Base-by-base conservation (phyloP, 768 basidiomycete species). In the Boletus sp. region DNA sequence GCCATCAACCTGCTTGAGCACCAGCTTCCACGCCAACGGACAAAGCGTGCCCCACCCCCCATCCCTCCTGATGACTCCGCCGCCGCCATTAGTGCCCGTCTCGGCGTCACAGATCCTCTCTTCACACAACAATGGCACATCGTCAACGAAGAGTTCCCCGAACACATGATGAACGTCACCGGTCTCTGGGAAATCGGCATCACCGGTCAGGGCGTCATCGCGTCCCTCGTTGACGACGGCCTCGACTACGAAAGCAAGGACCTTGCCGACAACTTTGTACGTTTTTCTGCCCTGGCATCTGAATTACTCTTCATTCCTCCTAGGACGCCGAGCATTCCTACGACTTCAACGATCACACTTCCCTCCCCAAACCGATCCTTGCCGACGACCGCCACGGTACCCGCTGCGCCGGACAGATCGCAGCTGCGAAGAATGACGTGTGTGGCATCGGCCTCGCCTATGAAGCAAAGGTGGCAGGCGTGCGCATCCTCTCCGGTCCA, bases 381-480 rank as follows among this genome's bases (percentile, higher is more conserved):
- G 80, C 78, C 25, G 95, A 98, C 59, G 97, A 99, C 62, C 91
- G 92, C 62, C 97, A 99, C 66, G 97, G 97, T 11, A 99, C 97
- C 0, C 88, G 97, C 2, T 99, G 97, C 69, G 96, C 96, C 1
- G 97, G 97, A 29, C 96, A 99, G 72, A 84, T 99, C 46, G 94
- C 91, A 21, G 97, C 97, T 1, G 84, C 79, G 14, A 91, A 90
- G 67, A 99, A 99, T 73, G 83, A 87, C 50, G 90, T 88, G 2
- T 99, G 97, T 64, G 97, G 97, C 32, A 77, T 98, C 15, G 97
- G 97, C 19, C 88, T 99, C 51, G 93, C 97, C 7, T 94, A 97
- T 67, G 76, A 87, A 3, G 88, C 94, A 42, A 91, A 90, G 62
- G 85, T 98, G 57, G 91, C 97, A 29, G 97, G 94, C 21, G 81